These are phyloP conservation scores for Solanum bulbocastanum DNA, from an alignment of 257 asterid genomes.

Conservation along the genomic window DNA sequence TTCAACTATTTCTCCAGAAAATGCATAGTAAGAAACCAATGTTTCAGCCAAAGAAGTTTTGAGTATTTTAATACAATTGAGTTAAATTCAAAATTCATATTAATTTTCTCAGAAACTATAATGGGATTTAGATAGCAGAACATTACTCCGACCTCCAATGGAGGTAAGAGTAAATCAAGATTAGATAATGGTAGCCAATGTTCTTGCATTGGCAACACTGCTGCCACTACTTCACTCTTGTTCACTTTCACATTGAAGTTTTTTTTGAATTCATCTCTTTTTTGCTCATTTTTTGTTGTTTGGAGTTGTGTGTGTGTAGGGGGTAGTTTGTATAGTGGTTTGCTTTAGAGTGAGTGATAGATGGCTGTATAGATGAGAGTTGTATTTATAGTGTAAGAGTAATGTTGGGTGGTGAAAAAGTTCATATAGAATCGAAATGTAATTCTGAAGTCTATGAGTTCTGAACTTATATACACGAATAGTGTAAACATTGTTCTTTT, in stretches of 20 bases:
- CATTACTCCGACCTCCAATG: background rate
- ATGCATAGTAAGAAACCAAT: slow-evolving; percentile 1
- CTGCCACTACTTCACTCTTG: background rate
- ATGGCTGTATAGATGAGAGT: background rate
- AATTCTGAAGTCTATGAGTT: too few relatives aligned
- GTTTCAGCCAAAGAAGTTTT: background rate
- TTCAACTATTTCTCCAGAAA: background rate
- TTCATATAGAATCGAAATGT: too few relatives aligned
- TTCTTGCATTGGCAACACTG: background rate
- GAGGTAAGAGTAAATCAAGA: slow-evolving; percentile 6
- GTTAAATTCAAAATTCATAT: background rate
- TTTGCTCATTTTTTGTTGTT: too few relatives aligned
- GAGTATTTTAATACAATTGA: background rate
- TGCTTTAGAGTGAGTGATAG: background rate
- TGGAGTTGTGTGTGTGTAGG: too few relatives aligned
- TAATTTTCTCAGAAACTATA: background rate
- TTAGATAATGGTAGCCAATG: slow-evolving; percentile 5
- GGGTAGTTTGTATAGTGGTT: background rate
- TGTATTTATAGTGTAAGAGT: background rate
- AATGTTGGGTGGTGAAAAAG: too few relatives aligned
- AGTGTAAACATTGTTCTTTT: too few relatives aligned
- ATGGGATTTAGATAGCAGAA: background rate
- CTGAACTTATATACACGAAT: too few relatives aligned
- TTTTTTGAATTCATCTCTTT: too few relatives aligned
- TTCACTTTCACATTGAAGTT: background rate